Base-by-base conservation (phyloP, 139 green algal species). In the Penium margaritaceum region DNA sequence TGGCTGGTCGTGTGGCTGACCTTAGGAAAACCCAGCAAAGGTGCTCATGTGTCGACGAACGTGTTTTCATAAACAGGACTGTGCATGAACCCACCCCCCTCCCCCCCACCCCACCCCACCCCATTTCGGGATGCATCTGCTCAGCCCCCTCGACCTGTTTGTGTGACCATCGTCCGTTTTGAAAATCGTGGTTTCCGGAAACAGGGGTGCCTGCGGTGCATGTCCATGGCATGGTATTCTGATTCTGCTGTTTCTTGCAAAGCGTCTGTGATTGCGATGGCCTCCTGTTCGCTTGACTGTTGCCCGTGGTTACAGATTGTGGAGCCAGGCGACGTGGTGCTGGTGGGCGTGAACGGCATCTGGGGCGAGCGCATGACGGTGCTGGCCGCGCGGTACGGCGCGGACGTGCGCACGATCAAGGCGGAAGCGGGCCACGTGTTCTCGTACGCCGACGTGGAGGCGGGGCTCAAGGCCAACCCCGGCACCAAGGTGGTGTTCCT, bases 361-460 rank as follows among this genome's bases (percentile, higher is more conserved):
- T 97, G 92, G 92, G 92, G 92, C 24, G 71, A 85, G 78, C 88
- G 92, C 24, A 89, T 96, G 14, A 83, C 67, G 21, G 89, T 95
- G 67, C 86, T 97, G 80, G 84, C 88, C 1, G 85, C 64, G 0
- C 85, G 92, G 41, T 97, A 90, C 80, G 80, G 86, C 14, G 91
- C 85, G 86, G 58, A 64, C 71, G 90, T 95, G 30, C 74, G 90
- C 2, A 78, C 89, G 38, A 64, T 96, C 38, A 87, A 93, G 77
- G 76, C 69, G 3, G 72, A 85, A 15, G 73, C 85, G 6, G 92
- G 92, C 6, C 77, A 84, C 63, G 88, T 84, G 30, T 91, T 96
- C 72, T 82, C 74, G 24, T 79, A 43, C 17, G n/a, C 35, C 15
- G 54, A 83, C 7, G 54, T 83, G n/a, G 63, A 77, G 30, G 37